Evolutionary conservation across 2,329 filamentous ascomycete species (phyloP).

Genomic region (Neopestalotiopsis sp.): DNA sequence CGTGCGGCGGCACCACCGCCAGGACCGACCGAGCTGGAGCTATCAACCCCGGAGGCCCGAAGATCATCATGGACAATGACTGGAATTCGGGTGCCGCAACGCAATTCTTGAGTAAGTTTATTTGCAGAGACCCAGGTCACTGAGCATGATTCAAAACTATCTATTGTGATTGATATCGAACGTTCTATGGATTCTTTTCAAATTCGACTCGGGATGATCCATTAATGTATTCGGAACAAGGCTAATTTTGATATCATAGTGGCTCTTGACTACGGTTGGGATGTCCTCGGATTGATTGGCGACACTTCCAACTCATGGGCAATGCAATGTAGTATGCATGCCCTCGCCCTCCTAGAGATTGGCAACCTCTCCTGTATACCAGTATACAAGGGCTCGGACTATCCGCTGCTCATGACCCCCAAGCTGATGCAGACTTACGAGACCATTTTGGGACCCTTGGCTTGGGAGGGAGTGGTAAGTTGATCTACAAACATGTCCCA

Average conservation of each 20-base stretch:
- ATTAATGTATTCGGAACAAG: background rate
- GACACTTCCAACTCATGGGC: constrained; percentile 52
- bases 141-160: no score
- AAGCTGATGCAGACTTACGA: constrained; percentile 50
- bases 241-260: constrained; percentile 24
- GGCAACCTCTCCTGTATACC: constrained; percentile 53
- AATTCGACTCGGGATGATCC: no score
- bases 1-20: background rate
- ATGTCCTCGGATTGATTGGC: constrained; percentile 45
- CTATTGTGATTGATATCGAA: no score
- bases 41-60: constrained; percentile 19
- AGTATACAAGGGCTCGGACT: constrained; percentile 50
- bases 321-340: constrained; percentile 48
- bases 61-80: constrained; percentile 50
- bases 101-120: constrained; percentile 38
- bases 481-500: constrained; percentile 34
- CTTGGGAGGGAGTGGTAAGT: constrained; percentile 44
- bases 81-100: constrained; percentile 48
- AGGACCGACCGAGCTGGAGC: constrained; percentile 6
- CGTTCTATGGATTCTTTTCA: no score
- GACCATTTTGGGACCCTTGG: constrained; percentile 45
- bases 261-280: constrained; percentile 47
- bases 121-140: no score
- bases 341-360: constrained; percentile 49
- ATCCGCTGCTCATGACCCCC: constrained; percentile 51